Evolutionary conservation across 805 yeast genomes (phyloP).

Genomic region (Suhomyces vadensis): DNA sequence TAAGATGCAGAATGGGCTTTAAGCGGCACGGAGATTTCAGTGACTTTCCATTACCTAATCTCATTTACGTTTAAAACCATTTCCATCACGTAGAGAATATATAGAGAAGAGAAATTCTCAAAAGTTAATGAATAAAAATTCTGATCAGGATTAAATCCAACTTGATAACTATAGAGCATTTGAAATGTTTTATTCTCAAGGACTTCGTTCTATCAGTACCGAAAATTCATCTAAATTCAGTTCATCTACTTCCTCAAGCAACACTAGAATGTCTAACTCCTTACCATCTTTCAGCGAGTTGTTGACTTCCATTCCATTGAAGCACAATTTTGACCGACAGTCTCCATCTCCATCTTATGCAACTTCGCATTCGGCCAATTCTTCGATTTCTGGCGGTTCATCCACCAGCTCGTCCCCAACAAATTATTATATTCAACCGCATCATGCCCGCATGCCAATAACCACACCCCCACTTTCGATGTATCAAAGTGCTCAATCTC

Average conservation of each 20-base stretch:
- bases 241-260: not conserved
- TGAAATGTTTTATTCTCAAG: constrained; percentile 6
- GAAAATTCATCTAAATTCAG: not conserved
- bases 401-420: constrained; percentile 5
- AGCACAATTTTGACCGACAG: constrained; percentile 1
- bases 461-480: not conserved
- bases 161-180: not conserved
- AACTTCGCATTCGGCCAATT: constrained; percentile 1
- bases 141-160: not conserved
- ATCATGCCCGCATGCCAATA: not conserved
- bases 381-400: constrained; percentile 2
- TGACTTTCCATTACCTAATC: constrained; percentile 4
- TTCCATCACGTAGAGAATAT: not conserved
- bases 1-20: not conserved
- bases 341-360: not conserved
- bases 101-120: not conserved
- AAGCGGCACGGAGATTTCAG: not conserved
- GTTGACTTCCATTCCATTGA: constrained; percentile 29
- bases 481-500: not conserved
- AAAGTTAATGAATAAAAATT: not conserved
- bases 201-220: not conserved
- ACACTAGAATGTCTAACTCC: constrained; percentile 11
- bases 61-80: constrained; percentile 1
- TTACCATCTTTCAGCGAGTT: constrained; percentile 39
- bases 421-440: not conserved